Evolutionary conservation across 352 stramenopile genomes (phyloP), one percentile per base, ranked within the genome.

Genomic region (Phytopythium boreale): DNA sequence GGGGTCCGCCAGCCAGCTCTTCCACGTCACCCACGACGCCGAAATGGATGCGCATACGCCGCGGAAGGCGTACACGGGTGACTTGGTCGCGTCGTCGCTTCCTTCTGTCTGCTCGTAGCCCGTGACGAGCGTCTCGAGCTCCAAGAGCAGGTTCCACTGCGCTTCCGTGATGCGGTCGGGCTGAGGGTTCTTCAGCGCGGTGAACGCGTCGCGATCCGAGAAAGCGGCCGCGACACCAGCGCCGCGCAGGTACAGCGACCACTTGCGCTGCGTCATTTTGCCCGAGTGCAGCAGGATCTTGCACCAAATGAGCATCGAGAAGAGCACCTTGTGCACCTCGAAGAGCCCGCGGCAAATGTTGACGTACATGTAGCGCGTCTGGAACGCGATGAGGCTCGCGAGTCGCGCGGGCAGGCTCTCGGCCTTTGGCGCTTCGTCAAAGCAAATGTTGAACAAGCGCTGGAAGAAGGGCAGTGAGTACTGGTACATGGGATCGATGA

Each of bases 401-500:
- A 98, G 63, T 0, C 95, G 80, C 46, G 68, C 70, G 2, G 72
- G 64, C 6, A 98, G 72, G 0, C 66, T 62, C 60, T 87, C 76
- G 0, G 81, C 80, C 50, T 76, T 79, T 0, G 82, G 74, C 4
- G 82, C 84, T 67, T 93, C 81, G 52, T 92, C 78, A 41, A 98
- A 96, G 68, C 93, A 98, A 61, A 92, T 89, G 58, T 95, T 90
- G 73, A 98, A 98, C 26, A 98, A 79, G 0, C 79, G 73, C 62
- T 97, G 89, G 59, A 97, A 98, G 72, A 97, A 98, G 4, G 89
- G 82, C 29, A 98, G 72, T 44, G 92, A 98, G 75, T 98, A 98
- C 77, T 98, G 94, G 77, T 98, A 98, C 94, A 98, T 98, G 3
- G 94, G 93, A 56, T 98, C 94, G 59, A 98, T 96, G 12, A 90